Percentiles rank a stretch among this genome's conserved stretches.
Conservation (phyloP, 139 green algal species). For the Pseudopediastrum boryanum region DNA sequence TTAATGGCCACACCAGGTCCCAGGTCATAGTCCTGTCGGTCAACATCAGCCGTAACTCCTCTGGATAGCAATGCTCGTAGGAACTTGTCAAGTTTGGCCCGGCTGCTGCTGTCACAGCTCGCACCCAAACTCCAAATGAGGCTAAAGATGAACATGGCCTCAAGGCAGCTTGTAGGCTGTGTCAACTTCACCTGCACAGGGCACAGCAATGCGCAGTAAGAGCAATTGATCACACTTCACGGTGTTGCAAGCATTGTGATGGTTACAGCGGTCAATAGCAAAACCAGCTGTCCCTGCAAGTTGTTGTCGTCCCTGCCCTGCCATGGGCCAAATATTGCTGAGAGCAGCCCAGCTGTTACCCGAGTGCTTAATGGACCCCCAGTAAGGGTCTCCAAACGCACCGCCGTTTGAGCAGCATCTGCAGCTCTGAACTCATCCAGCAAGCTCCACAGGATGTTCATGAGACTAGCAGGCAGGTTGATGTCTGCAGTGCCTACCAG, state of each 20-base stretch:
- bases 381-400: not conserved
- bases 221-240: too few relatives aligned
- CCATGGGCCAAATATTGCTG: too few relatives aligned
- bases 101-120: slow-evolving; percentile 48
- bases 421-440: slow-evolving; percentile 62
- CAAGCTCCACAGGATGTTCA: slow-evolving; percentile 54
- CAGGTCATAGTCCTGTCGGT: slow-evolving; percentile 38
- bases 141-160: slow-evolving; percentile 74
- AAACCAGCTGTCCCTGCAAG: too few relatives aligned
- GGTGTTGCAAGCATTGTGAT: too few relatives aligned
- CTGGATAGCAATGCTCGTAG: slow-evolving; percentile 63
- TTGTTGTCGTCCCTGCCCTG: too few relatives aligned
- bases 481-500: slow-evolving; percentile 66
- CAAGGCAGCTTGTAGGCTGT: slow-evolving; percentile 40
- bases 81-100: slow-evolving; percentile 29
- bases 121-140: slow-evolving; percentile 76
- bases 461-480: slow-evolving; percentile 59
- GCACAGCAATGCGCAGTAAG: too few relatives aligned
- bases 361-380: too few relatives aligned
- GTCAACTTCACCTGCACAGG: slow-evolving; percentile 23
- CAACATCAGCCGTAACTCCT: slow-evolving; percentile 48
- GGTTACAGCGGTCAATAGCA: too few relatives aligned
- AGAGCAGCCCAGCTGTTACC: too few relatives aligned
- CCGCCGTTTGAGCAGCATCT: slow-evolving; percentile 33
- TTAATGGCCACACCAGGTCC: slow-evolving; percentile 23